A percentile compares a stretch with the other conserved stretches of the same genome.
These are phyloP conservation scores for Sugiyamaella smithiae DNA, from an alignment of 805 yeast species.

Conservation along the genomic window DNA sequence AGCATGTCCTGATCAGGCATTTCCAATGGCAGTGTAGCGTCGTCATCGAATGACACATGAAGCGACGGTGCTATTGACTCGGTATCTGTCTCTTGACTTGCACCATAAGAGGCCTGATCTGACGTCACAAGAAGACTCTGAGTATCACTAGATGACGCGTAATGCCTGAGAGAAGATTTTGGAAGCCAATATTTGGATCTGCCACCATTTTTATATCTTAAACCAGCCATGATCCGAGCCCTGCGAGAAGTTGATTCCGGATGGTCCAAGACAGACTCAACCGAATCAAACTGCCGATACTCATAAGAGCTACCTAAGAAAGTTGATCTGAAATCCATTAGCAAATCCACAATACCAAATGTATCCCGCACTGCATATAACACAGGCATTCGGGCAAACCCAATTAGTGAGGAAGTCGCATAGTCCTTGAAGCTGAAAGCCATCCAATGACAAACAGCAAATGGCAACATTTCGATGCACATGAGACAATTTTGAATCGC, in stretches of 20 bases:
- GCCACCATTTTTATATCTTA: conserved; percentile 78
- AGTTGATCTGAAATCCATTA: conserved; percentile 71
- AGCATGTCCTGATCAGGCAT: conserved; percentile 25
- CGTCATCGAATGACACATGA: conserved; percentile 7
- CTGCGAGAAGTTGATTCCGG: conserved; percentile 61
- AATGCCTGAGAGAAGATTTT: conserved; percentile 6
- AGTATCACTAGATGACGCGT: background rate
- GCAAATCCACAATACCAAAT: conserved; percentile 70
- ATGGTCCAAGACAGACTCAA: conserved; percentile 60
- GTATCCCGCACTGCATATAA: conserved; percentile 71
- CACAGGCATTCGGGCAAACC: conserved; percentile 62
- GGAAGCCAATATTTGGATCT: conserved; percentile 79
- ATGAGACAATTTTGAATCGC: conserved; percentile 74
- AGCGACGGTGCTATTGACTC: background rate
- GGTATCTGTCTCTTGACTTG: background rate
- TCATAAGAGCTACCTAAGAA: conserved; percentile 71
- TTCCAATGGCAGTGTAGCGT: conserved; percentile 11
- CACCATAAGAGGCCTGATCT: background rate
- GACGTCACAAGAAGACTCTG: background rate
- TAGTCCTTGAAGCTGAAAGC: conserved; percentile 81
- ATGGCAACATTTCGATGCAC: conserved; percentile 79
- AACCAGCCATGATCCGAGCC: conserved; percentile 76
- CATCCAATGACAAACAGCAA: conserved; percentile 83
- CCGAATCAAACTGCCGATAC: conserved; percentile 79
- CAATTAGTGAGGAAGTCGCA: conserved; percentile 57